Percentiles rank a stretch among this genome's conserved stretches.
Conservation (phyloP, 768 basidiomycete genomes). For the Coprinopsis marcescibilis region DNA sequence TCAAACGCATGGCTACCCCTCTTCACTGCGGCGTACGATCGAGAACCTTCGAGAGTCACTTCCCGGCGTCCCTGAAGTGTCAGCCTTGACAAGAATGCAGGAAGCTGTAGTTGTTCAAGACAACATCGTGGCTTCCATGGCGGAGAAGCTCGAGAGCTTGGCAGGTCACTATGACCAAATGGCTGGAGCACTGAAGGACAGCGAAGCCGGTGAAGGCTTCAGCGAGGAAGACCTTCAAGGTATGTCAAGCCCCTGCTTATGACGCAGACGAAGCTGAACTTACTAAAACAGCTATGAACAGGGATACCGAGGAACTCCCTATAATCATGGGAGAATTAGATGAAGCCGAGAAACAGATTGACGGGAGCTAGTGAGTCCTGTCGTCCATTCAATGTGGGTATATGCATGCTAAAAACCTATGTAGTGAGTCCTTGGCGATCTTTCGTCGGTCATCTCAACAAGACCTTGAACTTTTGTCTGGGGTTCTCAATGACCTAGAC, state of each 20-base stretch:
- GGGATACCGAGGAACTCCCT: constrained; percentile 75
- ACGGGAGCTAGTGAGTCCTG: constrained; percentile 47
- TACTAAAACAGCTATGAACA: constrained; percentile 57
- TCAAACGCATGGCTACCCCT: constrained; percentile 62
- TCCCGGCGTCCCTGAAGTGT: constrained; percentile 23
- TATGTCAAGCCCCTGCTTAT: constrained; percentile 17
- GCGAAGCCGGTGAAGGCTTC: constrained; percentile 63
- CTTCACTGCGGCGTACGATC: constrained; percentile 53
- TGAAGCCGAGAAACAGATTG: constrained; percentile 46
- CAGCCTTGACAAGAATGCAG: constrained; percentile 34
- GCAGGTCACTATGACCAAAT: constrained; percentile 76
- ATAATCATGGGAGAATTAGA: constrained; percentile 71
- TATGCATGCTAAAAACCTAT: constrained; percentile 4
- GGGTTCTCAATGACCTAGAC: constrained; percentile 60
- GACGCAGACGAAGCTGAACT: not conserved
- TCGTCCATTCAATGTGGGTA: not conserved
- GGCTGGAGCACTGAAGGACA: constrained; percentile 58
- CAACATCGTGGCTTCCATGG: constrained; percentile 58
- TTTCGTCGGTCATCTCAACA: constrained; percentile 38
- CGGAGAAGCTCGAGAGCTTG: constrained; percentile 63
- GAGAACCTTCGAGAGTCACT: constrained; percentile 48
- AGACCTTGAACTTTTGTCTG: constrained; percentile 44
- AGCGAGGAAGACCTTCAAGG: constrained; percentile 67
- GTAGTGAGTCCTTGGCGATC: constrained; percentile 46
- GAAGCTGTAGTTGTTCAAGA: constrained; percentile 52